phyloP scores from a whole-genome alignment of 768 basidiomycete genomes.

The Podaxis mareebaensis region DNA sequence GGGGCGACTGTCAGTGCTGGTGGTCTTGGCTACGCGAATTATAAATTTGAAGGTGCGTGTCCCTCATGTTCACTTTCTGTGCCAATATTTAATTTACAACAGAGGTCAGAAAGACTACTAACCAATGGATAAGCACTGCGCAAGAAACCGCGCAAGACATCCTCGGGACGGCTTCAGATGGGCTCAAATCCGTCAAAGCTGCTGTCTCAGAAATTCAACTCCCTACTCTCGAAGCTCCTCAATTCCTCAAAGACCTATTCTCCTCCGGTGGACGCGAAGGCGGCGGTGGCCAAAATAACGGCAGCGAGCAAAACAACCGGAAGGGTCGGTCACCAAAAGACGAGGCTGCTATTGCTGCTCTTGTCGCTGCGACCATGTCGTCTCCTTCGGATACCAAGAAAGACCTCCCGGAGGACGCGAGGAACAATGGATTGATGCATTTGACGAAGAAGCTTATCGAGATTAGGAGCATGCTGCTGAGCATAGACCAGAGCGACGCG shows the following conservation, averaged over 20 bases:
- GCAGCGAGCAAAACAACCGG: conserved; percentile 28
- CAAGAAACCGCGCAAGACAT: conserved; percentile 72
- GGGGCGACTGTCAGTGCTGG: conserved; percentile 90
- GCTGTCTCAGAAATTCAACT: conserved; percentile 63
- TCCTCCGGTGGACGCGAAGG: conserved; percentile 31
- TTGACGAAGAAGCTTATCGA: conserved; percentile 95
- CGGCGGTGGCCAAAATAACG: conserved; percentile 32
- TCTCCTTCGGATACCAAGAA: conserved; percentile 67
- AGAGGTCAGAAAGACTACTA: conserved; percentile 75
- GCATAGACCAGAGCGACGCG: conserved; percentile 93
- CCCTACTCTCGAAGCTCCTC: conserved; percentile 52
- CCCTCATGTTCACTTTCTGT: not conserved
- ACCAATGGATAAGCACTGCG: conserved; percentile 62
- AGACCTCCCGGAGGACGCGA: conserved; percentile 39
- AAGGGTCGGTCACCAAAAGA: conserved; percentile 56
- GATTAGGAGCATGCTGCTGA: conserved; percentile 90
- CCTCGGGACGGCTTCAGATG: conserved; percentile 71
- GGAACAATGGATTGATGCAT: conserved; percentile 87
- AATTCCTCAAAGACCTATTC: conserved; percentile 72
- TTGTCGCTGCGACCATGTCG: conserved; percentile 77
- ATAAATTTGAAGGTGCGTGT: conserved; percentile 88
- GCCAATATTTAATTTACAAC: not conserved
- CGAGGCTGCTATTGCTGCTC: conserved; percentile 66
- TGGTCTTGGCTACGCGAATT: conserved; percentile 91
- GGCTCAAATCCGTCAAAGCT: conserved; percentile 59